A percentile compares a stretch with the other conserved stretches of the same genome.
These are phyloP conservation scores for Euphorbia tirucalli DNA, from an alignment of 345 rosid species.

Conservation along the genomic window DNA sequence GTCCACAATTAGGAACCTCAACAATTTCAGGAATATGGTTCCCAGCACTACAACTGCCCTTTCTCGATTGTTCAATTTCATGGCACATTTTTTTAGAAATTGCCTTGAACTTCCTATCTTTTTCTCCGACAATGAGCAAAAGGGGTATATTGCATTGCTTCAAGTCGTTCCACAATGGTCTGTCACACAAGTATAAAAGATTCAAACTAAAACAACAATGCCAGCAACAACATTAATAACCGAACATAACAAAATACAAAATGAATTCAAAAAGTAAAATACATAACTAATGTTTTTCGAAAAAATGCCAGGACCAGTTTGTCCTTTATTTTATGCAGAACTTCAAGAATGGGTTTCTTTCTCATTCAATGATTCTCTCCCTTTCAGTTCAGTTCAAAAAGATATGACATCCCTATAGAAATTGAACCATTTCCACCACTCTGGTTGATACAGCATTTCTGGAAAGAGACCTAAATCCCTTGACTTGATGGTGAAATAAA, in stretches of 20 bases:
- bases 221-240: background rate
- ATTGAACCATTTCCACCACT: too few relatives aligned
- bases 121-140: slow-evolving; percentile 61
- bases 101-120: slow-evolving; percentile 62
- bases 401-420: too few relatives aligned
- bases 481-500: background rate
- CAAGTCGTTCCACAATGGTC: slow-evolving; percentile 87
- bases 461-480: too few relatives aligned
- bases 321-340: too few relatives aligned
- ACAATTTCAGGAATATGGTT: slow-evolving; percentile 39
- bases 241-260: background rate
- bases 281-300: background rate
- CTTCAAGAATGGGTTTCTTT: background rate
- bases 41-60: slow-evolving; percentile 14
- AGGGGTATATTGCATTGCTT: slow-evolving; percentile 54
- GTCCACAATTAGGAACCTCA: slow-evolving; percentile 66
- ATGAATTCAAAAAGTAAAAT: background rate
- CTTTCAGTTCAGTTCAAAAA: too few relatives aligned
- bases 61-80: slow-evolving; percentile 25
- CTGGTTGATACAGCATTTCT: too few relatives aligned
- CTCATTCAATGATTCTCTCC: background rate
- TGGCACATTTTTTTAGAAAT: slow-evolving; percentile 49
- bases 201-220: background rate
- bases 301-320: background rate
- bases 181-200: slow-evolving; percentile 15